Evolutionary conservation across 768 basidiomycete species (phyloP).

Genomic region (Podaxis sp.): DNA sequence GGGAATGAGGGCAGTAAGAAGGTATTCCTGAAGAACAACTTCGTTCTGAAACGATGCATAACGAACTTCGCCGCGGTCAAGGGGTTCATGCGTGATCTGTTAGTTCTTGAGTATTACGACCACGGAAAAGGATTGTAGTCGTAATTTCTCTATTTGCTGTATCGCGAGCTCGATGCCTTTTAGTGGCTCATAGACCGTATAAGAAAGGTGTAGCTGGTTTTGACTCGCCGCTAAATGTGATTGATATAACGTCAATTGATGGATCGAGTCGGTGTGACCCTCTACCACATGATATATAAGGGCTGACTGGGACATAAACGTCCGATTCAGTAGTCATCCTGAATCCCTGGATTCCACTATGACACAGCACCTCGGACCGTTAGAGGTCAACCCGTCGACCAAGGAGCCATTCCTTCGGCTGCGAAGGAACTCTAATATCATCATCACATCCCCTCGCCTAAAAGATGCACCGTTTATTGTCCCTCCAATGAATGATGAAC

Average conservation of each 20-base stretch:
- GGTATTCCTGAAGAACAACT: constrained; percentile 68
- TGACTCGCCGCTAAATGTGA: too few species aligned
- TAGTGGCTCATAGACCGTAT: background rate
- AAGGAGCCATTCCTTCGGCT: constrained; percentile 49
- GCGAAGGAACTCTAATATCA: constrained; percentile 44
- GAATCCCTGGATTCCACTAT: background rate
- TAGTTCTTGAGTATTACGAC: constrained; percentile 25
- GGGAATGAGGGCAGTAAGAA: constrained; percentile 58
- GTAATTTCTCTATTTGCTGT: background rate
- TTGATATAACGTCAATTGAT: background rate
- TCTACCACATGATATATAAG: background rate
- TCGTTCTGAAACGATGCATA: constrained; percentile 34
- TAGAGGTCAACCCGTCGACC: constrained; percentile 28
- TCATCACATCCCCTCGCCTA: constrained; percentile 54
- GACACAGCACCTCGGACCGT: constrained; percentile 15
- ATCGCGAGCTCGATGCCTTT: background rate
- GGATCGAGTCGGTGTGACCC: background rate
- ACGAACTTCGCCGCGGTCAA: constrained; percentile 32
- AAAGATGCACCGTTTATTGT: constrained; percentile 33
- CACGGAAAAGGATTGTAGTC: background rate
- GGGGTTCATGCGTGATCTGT: constrained; percentile 31
- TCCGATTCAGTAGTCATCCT: background rate
- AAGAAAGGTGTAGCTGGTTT: too few species aligned
- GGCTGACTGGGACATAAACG: background rate
- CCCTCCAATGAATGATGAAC: background rate